Base-by-base conservation (phyloP, 2,329 filamentous ascomycete genomes). In the Phyllosticta paracitricarpa region DNA sequence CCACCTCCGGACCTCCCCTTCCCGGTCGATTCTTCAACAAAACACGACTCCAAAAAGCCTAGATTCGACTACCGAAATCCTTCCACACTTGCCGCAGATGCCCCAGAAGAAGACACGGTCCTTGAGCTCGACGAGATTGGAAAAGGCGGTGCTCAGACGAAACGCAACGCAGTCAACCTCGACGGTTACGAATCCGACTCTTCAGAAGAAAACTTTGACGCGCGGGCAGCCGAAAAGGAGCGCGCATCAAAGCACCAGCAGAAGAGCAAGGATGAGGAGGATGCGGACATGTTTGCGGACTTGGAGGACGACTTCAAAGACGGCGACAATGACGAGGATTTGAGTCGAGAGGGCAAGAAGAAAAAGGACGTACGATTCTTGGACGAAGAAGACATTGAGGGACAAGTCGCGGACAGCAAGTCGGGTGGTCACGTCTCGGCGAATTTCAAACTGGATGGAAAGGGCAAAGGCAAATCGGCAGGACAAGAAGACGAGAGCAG, bases 1-100 rank as follows among this genome's bases (percentile, higher is more conserved):
- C 22, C 22, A 5, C 54, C 59, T 12, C 55, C 59, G 9, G 59
- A 61, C 19, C 85, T 93, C 72, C 86, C 89, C 69, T 78, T 82
- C 66, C 82, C 85, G 59, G 75, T 77, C 56, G 73, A 77, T 58
- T 79, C 81, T 56, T 77, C 81, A 1, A 74, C 79, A 2, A 14
- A 26, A 22, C 33, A 56, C 25, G 51, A 53, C 22, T 73, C 79
- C 58, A 95, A 95, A 73, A 92, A 91, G 71, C 88, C 91, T 63
- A 91, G 89, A 70, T 99, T 99, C 75, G 94, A 99, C 74, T 80
- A 94, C 59, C 90, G 94, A 66, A 97, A 99, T 72, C 94, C 94
- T 2, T 96, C 92, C 17, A 91, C 89, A 0, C 84, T 99, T 4
- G 93, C 91, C 1, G 86, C 92, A 1, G 91, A 95, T 71, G 88